A percentile compares a stretch with the other conserved stretches of the same genome.
These are phyloP conservation scores for Lolium perenne DNA, from an alignment of 176 grass and related monocot species.

Conservation along the genomic window DNA sequence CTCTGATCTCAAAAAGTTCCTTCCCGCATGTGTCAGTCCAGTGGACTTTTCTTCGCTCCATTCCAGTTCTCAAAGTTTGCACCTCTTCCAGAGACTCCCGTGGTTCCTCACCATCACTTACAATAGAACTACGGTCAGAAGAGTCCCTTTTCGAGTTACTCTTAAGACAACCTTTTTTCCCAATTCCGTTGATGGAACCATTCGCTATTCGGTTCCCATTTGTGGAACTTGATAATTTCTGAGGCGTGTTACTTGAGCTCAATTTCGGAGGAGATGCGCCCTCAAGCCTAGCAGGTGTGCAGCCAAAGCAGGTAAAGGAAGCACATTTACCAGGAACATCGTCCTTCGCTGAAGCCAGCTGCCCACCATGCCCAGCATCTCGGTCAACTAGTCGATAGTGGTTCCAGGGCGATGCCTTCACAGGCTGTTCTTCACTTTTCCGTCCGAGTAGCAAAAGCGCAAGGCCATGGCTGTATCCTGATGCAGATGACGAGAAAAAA, in stretches of 20 bases:
- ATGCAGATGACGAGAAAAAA: slow-evolving; percentile 91
- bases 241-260: slow-evolving; percentile 42
- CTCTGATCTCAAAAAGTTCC: slow-evolving; percentile 86
- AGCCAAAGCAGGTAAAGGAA: slow-evolving; percentile 77
- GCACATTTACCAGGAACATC: slow-evolving; percentile 64
- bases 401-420: slow-evolving; percentile 71
- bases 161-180: slow-evolving; percentile 74
- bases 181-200: slow-evolving; percentile 40
- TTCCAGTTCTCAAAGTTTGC: slow-evolving; percentile 66
- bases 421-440: slow-evolving; percentile 77
- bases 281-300: slow-evolving; percentile 56
- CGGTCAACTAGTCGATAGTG: slow-evolving; percentile 65
- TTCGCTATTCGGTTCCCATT: slow-evolving; percentile 21
- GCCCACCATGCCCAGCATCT: slow-evolving; percentile 47
- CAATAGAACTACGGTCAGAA: slow-evolving; percentile 53
- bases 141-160: slow-evolving; percentile 71
- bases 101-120: slow-evolving; percentile 55
- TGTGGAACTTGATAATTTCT: slow-evolving; percentile 40
- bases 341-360: slow-evolving; percentile 54
- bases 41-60: slow-evolving; percentile 76
- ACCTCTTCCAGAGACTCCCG: slow-evolving; percentile 68
- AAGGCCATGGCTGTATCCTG: slow-evolving; percentile 83
- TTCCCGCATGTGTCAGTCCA: slow-evolving; percentile 92
- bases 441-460: slow-evolving; percentile 80
- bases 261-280: slow-evolving; percentile 57